Percentiles rank a stretch among this genome's conserved stretches.
Evolutionary conservation across 495 filamentous ascomycete genomes (phyloP).

Genomic region (Podospora anserina): DNA sequence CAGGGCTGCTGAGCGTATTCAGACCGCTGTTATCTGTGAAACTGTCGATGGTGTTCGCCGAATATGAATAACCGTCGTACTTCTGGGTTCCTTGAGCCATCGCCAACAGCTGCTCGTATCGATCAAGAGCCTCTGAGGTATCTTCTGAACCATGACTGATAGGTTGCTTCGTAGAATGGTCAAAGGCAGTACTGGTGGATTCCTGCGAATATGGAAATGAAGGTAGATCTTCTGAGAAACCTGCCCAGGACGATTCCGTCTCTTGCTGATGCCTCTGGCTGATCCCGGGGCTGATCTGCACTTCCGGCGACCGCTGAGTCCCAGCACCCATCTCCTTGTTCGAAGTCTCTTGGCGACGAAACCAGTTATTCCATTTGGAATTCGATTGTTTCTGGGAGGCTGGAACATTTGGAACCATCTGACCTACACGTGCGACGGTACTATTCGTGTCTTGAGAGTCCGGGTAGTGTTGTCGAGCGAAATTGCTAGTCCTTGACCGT

Average conservation of each 20-base stretch:
- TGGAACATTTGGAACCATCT: constrained; percentile 16
- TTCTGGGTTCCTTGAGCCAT: constrained; percentile 23
- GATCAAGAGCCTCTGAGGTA: constrained; percentile 19
- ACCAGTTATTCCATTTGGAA: constrained; percentile 23
- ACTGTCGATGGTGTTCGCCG: not conserved
- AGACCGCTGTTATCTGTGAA: not conserved
- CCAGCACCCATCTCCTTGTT: constrained; percentile 15
- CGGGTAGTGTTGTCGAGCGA: constrained; percentile 2
- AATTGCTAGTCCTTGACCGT: not conserved
- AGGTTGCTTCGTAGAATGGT: not conserved
- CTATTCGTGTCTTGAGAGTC: constrained; percentile 27
- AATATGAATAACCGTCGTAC: not conserved
- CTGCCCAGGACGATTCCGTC: constrained; percentile 1
- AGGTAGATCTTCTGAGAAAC: not conserved
- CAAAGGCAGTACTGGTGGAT: not conserved
- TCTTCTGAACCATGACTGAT: constrained; percentile 14
- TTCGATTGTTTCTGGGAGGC: constrained; percentile 26
- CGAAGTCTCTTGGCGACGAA: not conserved
- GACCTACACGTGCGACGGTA: constrained; percentile 26
- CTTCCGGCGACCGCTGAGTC: constrained; percentile 17
- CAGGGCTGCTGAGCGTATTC: not conserved
- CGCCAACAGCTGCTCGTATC: constrained; percentile 16
- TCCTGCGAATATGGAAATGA: not conserved
- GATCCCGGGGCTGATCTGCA: constrained; percentile 28
- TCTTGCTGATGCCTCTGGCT: constrained; percentile 19